Conservation (phyloP, 2,329 filamentous ascomycete genomes). For the Nectriaceae sp. region DNA sequence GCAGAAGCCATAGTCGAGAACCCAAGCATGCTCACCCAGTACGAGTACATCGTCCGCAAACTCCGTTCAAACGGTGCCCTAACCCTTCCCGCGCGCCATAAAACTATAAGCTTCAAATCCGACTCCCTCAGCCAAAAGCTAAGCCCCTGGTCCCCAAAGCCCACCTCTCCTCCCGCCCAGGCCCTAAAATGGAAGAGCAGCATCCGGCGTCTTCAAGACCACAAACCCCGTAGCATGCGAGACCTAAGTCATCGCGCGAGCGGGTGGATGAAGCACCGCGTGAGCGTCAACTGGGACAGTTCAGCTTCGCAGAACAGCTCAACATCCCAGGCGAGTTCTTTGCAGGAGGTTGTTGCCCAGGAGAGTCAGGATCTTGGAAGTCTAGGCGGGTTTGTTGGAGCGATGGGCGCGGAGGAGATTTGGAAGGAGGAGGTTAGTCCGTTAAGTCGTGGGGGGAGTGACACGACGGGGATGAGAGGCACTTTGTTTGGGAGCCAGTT, state of each 20-base stretch:
- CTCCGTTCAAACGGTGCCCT: conserved; percentile 23
- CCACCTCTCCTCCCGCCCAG: not conserved
- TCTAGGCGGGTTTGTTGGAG: too few relatives aligned
- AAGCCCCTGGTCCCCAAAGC: conserved; percentile 7
- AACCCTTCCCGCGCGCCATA: conserved; percentile 16
- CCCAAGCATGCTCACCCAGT: conserved; percentile 52
- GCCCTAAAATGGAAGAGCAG: conserved; percentile 20
- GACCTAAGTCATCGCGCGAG: conserved; percentile 26
- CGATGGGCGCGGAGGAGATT: not conserved
- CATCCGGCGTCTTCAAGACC: conserved; percentile 19
- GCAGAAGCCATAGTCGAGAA: conserved; percentile 52
- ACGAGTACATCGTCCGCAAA: conserved; percentile 41
- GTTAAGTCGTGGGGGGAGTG: too few relatives aligned
- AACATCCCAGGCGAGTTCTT: not conserved
- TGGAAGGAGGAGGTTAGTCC: too few relatives aligned
- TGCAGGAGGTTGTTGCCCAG: not conserved
- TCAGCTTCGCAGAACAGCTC: not conserved
- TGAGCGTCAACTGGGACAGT: conserved; percentile 8
- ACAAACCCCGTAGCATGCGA: conserved; percentile 22
- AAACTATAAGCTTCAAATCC: conserved; percentile 7
- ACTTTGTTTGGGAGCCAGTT: too few relatives aligned
- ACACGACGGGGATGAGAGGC: too few relatives aligned
- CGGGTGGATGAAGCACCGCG: conserved; percentile 31
- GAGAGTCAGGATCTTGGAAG: not conserved
- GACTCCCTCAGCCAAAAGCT: not conserved